Evolutionary conservation across 768 basidiomycete genomes (phyloP).

Genomic region (Termitomyces sp.): DNA sequence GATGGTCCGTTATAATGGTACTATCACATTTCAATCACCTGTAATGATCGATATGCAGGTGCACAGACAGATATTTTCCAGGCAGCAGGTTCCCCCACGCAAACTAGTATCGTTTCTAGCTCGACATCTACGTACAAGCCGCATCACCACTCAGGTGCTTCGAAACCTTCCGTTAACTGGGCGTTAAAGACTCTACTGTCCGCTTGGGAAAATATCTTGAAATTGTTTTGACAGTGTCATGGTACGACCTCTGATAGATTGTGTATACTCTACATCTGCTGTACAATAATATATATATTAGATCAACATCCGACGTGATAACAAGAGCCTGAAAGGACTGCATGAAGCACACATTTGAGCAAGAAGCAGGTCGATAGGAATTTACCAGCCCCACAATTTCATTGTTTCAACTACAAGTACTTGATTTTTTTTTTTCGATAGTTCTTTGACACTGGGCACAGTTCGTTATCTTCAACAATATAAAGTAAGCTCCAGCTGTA

Average conservation of each 20-base stretch:
- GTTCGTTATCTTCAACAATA: background rate
- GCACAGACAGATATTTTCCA: constrained; percentile 11
- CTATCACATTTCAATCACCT: background rate
- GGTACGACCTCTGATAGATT: background rate
- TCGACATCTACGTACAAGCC: background rate
- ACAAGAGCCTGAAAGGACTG: background rate
- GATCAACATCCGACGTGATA: background rate
- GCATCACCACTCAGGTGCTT: background rate
- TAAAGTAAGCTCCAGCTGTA: background rate
- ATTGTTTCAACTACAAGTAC: no score
- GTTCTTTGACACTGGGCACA: background rate
- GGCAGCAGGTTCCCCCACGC: constrained; percentile 8
- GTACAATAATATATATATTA: background rate
- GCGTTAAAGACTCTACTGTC: background rate
- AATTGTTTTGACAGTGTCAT: background rate
- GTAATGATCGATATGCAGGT: background rate
- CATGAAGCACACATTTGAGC: background rate
- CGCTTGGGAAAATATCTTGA: background rate
- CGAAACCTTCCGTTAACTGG: background rate
- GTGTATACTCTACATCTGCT: background rate
- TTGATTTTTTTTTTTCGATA: background rate
- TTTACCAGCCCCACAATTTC: no score
- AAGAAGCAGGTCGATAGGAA: background rate
- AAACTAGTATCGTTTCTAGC: constrained; percentile 5
- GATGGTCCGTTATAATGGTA: constrained; percentile 29